phyloP scores from a whole-genome alignment of 495 filamentous ascomycete genomes.

The Aspergillus sclerotioniger region DNA sequence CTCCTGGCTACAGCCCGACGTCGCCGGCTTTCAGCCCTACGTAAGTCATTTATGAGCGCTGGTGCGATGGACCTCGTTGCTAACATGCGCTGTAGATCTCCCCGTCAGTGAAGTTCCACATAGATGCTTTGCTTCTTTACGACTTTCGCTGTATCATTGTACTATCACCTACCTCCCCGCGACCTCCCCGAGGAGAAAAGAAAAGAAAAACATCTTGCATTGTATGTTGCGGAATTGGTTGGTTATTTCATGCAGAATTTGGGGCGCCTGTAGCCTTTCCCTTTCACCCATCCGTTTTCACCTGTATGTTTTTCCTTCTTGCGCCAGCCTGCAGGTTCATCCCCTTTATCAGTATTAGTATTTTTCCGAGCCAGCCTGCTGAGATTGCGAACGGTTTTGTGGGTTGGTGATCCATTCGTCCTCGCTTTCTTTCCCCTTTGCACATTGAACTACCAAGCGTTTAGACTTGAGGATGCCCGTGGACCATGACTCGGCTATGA shows the following conservation, averaged over 20 bases:
- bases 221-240: constrained; percentile 41
- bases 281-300: constrained; percentile 22
- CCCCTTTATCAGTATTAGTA: constrained; percentile 15
- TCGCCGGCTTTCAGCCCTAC: constrained; percentile 49
- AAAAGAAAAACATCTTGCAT: constrained; percentile 42
- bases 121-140: constrained; percentile 21
- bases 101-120: constrained; percentile 40
- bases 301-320: constrained; percentile 27
- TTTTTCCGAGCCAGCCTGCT: constrained; percentile 14
- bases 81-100: constrained; percentile 45
- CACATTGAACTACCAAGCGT: constrained; percentile 24
- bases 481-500: constrained; percentile 9
- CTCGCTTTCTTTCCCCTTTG: constrained; percentile 11
- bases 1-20: constrained; percentile 58
- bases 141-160: constrained; percentile 40
- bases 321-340: constrained; percentile 16
- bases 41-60: constrained; percentile 25
- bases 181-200: constrained; percentile 27
- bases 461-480: constrained; percentile 18
- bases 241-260: constrained; percentile 43
- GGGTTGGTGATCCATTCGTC: constrained; percentile 21
- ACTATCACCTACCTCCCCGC: constrained; percentile 34
- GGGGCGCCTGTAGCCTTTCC: constrained; percentile 30
- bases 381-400: constrained; percentile 24
- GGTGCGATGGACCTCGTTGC: not conserved